These are phyloP conservation scores for Aspergillus brunneoviolaceus DNA, from an alignment of 2,329 filamentous ascomycete genomes.

Conservation along the genomic window DNA sequence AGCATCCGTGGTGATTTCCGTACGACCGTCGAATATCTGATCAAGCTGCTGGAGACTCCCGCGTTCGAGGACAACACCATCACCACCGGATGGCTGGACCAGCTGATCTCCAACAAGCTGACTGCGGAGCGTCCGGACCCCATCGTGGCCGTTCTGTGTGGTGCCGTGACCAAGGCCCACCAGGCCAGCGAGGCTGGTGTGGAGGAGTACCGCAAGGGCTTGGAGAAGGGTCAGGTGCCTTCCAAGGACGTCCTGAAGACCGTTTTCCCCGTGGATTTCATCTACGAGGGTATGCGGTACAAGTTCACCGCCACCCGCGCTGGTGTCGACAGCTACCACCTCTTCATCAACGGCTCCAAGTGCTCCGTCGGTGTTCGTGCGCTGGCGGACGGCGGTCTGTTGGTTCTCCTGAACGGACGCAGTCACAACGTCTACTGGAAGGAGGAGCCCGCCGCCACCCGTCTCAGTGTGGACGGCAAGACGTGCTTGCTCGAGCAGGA, in stretches of 20 bases:
- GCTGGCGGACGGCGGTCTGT: slow-evolving; percentile 87
- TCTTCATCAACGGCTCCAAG: slow-evolving; percentile 99
- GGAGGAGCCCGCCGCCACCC: slow-evolving; percentile 93
- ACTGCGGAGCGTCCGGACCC: slow-evolving; percentile 94
- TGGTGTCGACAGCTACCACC: slow-evolving; percentile 88
- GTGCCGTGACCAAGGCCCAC: slow-evolving; percentile 92
- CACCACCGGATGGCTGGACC: slow-evolving; percentile 96
- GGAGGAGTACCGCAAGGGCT: slow-evolving; percentile 77
- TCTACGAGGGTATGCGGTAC: slow-evolving; percentile 94
- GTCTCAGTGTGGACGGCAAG: slow-evolving; percentile 95
- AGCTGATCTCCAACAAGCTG: slow-evolving; percentile 96
- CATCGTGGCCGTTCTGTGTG: slow-evolving; percentile 90
- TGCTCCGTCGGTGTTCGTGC: slow-evolving; percentile 90
- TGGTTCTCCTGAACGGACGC: slow-evolving; percentile 85
- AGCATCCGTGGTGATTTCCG: slow-evolving; percentile 99
- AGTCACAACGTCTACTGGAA: slow-evolving; percentile 99
- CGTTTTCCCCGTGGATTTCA: slow-evolving; percentile 96
- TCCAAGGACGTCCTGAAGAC: slow-evolving; percentile 97
- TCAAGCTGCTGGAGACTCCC: slow-evolving; percentile 96
- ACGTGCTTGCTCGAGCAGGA: slow-evolving; percentile 97
- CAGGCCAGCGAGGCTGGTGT: slow-evolving; percentile 89
- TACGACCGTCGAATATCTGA: slow-evolving; percentile 97
- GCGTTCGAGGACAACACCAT: slow-evolving; percentile 99
- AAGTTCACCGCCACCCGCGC: slow-evolving; percentile 97
- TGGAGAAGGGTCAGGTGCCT: slow-evolving; percentile 96